A percentile compares a stretch with the other conserved stretches of the same genome.
Conservation (phyloP, 352 stramenopile species). For the Albugo candida region DNA sequence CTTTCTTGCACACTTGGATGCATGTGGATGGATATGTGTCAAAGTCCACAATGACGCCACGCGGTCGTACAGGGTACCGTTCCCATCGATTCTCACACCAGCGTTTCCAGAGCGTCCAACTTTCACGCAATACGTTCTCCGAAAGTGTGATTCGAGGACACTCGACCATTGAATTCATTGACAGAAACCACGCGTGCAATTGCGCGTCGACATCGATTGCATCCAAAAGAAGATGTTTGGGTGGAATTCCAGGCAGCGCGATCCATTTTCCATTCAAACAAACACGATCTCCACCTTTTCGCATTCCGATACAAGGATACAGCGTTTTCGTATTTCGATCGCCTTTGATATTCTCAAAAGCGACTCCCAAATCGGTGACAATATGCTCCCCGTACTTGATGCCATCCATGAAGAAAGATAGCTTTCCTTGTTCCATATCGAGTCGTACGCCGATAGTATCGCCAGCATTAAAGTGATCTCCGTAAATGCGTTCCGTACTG, state of each 20-base stretch:
- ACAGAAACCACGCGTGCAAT: conserved; percentile 65
- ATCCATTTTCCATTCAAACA: conserved; percentile 91
- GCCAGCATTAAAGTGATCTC: conserved; percentile 80
- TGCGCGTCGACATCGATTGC: conserved; percentile 79
- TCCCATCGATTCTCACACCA: conserved; percentile 73
- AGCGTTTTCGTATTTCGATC: conserved; percentile 76
- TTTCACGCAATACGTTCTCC: conserved; percentile 33
- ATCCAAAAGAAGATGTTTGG: conserved; percentile 62
- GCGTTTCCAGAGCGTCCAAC: conserved; percentile 67
- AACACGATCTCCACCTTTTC: conserved; percentile 87
- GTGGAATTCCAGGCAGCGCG: conserved; percentile 57
- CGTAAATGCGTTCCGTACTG: conserved; percentile 79
- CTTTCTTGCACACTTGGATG: conserved; percentile 69
- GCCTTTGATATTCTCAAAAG: conserved; percentile 88
- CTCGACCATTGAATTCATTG: conserved; percentile 14
- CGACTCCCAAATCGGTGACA: conserved; percentile 91
- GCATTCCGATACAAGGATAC: conserved; percentile 92
- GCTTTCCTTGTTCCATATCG: conserved; percentile 94
- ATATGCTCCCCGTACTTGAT: conserved; percentile 99
- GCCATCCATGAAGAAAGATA: conserved; percentile 98
- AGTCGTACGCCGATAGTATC: conserved; percentile 98
- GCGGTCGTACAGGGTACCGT: conserved; percentile 53
- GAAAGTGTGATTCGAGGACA: conserved; percentile 15
- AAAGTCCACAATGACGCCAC: conserved; percentile 85
- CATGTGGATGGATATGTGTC: conserved; percentile 82